phyloP scores from a whole-genome alignment of 148 eudicot species.

The Vaccinium darrowii region DNA sequence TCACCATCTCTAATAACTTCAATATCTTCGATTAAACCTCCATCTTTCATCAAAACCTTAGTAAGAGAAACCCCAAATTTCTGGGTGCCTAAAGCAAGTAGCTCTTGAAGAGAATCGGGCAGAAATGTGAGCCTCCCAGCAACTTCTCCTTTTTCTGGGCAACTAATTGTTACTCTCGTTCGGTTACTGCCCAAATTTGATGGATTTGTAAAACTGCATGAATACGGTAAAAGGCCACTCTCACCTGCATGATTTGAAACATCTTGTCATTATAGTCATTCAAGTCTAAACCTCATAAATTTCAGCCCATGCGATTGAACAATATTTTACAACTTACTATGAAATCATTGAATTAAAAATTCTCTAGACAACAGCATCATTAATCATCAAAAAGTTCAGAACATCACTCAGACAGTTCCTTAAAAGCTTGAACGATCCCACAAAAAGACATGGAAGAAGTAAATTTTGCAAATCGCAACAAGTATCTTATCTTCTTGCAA shows the following conservation, averaged over 20 bases:
- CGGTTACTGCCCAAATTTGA: slow-evolving; percentile 16
- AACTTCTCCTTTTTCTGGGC: slow-evolving; percentile 37
- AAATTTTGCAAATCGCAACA: background rate
- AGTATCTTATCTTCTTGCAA: background rate
- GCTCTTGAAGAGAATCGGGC: slow-evolving; percentile 59
- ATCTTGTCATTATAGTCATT: background rate
- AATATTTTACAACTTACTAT: background rate
- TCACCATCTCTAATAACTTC: slow-evolving; percentile 73
- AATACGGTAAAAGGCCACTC: slow-evolving; percentile 15
- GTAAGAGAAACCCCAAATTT: slow-evolving; percentile 49
- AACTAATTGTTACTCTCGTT: slow-evolving; percentile 49
- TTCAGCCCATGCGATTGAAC: background rate
- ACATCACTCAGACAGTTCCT: background rate
- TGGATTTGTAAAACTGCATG: slow-evolving; percentile 7
- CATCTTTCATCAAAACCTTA: slow-evolving; percentile 42
- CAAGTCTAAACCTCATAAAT: background rate
- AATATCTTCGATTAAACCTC: slow-evolving; percentile 68
- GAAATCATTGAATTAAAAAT: background rate
- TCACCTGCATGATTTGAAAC: slow-evolving; percentile 35
- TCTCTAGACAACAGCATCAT: background rate
- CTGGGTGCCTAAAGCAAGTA: slow-evolving; percentile 49
- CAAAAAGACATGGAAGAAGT: background rate
- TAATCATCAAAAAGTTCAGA: background rate
- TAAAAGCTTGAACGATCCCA: background rate
- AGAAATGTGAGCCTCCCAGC: slow-evolving; percentile 40